A percentile compares a stretch with the other conserved stretches of the same genome.
phyloP scores from a whole-genome alignment of 176 grass and related monocot species.

The Oryza officinalis region DNA sequence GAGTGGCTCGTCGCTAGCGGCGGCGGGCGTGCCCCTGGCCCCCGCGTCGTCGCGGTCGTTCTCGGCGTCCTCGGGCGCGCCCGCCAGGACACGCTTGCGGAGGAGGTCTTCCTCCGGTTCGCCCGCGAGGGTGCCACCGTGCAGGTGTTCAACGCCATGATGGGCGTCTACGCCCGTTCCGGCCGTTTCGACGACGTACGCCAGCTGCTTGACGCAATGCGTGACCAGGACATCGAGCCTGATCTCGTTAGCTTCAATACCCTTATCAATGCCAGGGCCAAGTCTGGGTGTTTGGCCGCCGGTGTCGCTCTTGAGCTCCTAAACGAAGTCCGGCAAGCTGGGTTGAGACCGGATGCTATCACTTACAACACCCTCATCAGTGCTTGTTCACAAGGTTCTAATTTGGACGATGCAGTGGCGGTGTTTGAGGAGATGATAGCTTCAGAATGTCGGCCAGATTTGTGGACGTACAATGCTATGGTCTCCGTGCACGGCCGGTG shows the following conservation, averaged over 20 bases:
- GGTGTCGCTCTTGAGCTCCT: slow-evolving; percentile 71
- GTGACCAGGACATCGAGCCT: slow-evolving; percentile 65
- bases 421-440: slow-evolving; percentile 80
- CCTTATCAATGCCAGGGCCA: slow-evolving; percentile 85
- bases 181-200: slow-evolving; percentile 63
- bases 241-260: slow-evolving; percentile 97
- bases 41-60: slow-evolving; percentile 68
- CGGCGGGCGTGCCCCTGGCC: slow-evolving; percentile 45
- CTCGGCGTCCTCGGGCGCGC: slow-evolving; percentile 84
- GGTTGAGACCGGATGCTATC: slow-evolving; percentile 80
- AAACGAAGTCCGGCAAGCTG: slow-evolving; percentile 56
- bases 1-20: slow-evolving; percentile 74
- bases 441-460: slow-evolving; percentile 68
- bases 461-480: slow-evolving; percentile 96
- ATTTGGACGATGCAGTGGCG: slow-evolving; percentile 62
- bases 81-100: slow-evolving; percentile 64
- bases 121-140: slow-evolving; percentile 56
- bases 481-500: slow-evolving; percentile 69
- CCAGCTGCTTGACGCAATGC: slow-evolving; percentile 72
- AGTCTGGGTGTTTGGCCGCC: slow-evolving; percentile 53
- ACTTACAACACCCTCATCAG: slow-evolving; percentile 95
- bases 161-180: slow-evolving; percentile 80
- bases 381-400: slow-evolving; percentile 67
- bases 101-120: slow-evolving; percentile 72
- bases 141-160: slow-evolving; percentile 95